These are phyloP conservation scores for Talaromyces sp. DNA, from an alignment of 2,329 filamentous ascomycete genomes.

Conservation along the genomic window DNA sequence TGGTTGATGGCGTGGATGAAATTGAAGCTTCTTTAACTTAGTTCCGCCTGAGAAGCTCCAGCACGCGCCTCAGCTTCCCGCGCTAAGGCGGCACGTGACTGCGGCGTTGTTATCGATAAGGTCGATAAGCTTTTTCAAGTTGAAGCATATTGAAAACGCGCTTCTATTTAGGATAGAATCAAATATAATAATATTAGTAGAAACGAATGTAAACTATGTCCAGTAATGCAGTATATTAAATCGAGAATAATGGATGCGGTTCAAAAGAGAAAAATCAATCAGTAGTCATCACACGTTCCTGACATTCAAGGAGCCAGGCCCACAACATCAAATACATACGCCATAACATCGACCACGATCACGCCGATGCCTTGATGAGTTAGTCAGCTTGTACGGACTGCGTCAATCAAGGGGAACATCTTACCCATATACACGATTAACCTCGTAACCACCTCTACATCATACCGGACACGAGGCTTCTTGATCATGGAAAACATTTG, in stretches of 20 bases:
- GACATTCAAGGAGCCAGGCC: constrained; percentile 39
- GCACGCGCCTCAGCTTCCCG: constrained; percentile 1
- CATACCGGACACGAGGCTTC: constrained; percentile 84
- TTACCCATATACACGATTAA: constrained; percentile 87
- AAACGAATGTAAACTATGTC: neutral
- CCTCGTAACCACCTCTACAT: constrained; percentile 98
- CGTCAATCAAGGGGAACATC: constrained; percentile 26
- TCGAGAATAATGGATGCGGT: neutral
- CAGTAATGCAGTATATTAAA: neutral
- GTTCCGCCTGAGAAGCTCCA: too few relatives aligned
- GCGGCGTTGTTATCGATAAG: neutral
- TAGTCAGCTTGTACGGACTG: neutral
- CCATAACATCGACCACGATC: constrained; percentile 71
- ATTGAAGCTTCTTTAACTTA: constrained; percentile 11
- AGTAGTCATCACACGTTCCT: neutral
- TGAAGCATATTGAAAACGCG: too few relatives aligned
- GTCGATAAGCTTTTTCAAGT: neutral
- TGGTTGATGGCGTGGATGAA: neutral
- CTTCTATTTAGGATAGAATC: too few relatives aligned
- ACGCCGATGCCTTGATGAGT: constrained; percentile 63
- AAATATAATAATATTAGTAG: neutral
- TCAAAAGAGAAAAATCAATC: neutral
- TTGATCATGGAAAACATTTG: constrained; percentile 81
- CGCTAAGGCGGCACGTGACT: neutral
- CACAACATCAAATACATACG: constrained; percentile 63